These are phyloP conservation scores for Coprinopsis marcescibilis DNA, from an alignment of 768 basidiomycete genomes.

Conservation along the genomic window DNA sequence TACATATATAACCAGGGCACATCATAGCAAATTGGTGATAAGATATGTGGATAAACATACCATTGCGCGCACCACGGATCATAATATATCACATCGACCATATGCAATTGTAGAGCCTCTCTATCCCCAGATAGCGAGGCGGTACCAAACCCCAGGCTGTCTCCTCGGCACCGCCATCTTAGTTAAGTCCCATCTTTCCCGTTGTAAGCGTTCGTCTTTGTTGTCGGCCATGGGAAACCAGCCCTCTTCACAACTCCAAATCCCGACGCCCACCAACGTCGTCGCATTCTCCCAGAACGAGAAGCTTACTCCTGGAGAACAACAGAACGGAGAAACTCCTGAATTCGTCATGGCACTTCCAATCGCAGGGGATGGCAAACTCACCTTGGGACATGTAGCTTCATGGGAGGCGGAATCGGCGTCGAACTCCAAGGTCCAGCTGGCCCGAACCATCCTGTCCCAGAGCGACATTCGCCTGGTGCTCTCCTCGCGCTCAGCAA, in stretches of 20 bases:
- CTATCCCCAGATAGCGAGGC: no score
- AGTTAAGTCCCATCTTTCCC: no score
- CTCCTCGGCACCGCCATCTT: background rate
- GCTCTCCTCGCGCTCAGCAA: slow-evolving; percentile 57
- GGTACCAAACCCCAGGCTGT: no score
- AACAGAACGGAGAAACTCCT: slow-evolving; percentile 24
- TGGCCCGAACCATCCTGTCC: slow-evolving; percentile 72
- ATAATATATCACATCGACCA: no score
- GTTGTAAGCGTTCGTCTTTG: no score
- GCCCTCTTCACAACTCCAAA: slow-evolving; percentile 20
- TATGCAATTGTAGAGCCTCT: no score
- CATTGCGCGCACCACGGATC: no score
- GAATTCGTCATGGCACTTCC: slow-evolving; percentile 31
- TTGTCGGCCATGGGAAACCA: slow-evolving; percentile 26
- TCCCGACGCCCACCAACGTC: slow-evolving; percentile 19
- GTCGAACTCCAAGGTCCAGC: slow-evolving; percentile 53
- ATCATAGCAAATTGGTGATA: no score
- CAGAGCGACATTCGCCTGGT: slow-evolving; percentile 62
- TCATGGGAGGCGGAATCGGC: slow-evolving; percentile 62
- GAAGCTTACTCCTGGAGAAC: slow-evolving; percentile 10
- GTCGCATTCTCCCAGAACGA: slow-evolving; percentile 29
- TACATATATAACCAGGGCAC: no score
- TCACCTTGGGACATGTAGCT: slow-evolving; percentile 51
- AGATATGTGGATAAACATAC: no score
- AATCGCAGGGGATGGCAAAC: slow-evolving; percentile 52